Base-by-base conservation (phyloP, 257 asterid genomes). In the Anisodus tanguticus region DNA sequence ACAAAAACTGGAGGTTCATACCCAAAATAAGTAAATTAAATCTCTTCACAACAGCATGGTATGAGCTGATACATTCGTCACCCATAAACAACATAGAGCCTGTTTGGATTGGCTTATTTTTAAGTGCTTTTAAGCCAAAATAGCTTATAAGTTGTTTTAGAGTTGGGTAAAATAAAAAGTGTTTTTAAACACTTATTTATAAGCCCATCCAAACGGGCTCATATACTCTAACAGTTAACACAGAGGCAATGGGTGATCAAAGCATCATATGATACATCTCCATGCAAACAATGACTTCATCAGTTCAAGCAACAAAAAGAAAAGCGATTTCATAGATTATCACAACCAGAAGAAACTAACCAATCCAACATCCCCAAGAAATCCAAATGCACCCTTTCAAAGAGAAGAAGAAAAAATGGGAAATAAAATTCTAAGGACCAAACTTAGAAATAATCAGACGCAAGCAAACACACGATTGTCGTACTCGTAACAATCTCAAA, bases 181-280 rank as follows among this genome's bases (percentile, higher is more conserved):
- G n/a, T n/a, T n/a, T n/a, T n/a, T n/a, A n/a, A n/a, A n/a, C n/a
- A n/a, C n/a, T n/a, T n/a, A n/a, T n/a, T n/a, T n/a, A n/a, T n/a
- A n/a, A n/a, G n/a, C n/a, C n/a, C n/a, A n/a, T n/a, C n/a, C n/a
- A n/a, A n/a, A n/a, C n/a, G n/a, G n/a, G n/a, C n/a, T n/a, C n/a
- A 39, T 5, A 39, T 39, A 39, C 4, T 2, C 4, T 39, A 39
- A 39, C 43, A 39, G 43, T 39, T 39, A 60, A 62, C 49, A 67
- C 22, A 67, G 22, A 2, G n/a, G 19, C 77, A 39, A 39, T 69
- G 77, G 26, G 35, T 70, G 55, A 70, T 70, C 78, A 70, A 70
- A 70, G 35, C 55, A 66, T 66, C 72, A 70, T 70, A 41, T 70
- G 5, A 70, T 17, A 43, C 35, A 70, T 17, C 57, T 70, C 79